A percentile compares a stretch with the other conserved stretches of the same genome.
phyloP scores from a whole-genome alignment of 2,329 filamentous ascomycete species.

The Botrytis hyacinthi region DNA sequence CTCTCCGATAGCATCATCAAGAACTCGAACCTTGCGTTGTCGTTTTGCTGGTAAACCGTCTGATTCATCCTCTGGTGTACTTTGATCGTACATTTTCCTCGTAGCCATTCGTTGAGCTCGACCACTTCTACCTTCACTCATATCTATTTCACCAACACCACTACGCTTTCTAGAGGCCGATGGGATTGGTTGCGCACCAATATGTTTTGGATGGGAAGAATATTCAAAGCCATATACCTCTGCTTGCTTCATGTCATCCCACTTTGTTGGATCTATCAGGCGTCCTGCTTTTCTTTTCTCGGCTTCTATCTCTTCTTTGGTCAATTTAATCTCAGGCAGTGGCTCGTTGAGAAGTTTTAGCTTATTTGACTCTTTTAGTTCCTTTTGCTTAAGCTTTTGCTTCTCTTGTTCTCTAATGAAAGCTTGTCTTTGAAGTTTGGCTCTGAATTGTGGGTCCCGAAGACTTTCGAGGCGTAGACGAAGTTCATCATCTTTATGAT shows the following conservation, averaged over 20 bases:
- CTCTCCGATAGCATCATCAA: conserved; percentile 27
- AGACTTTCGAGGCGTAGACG: conserved; percentile 21
- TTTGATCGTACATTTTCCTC: conserved; percentile 31
- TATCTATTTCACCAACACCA: conserved; percentile 19
- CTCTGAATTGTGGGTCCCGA: conserved; percentile 23
- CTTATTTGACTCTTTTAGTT: conserved; percentile 14
- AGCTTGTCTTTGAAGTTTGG: conserved; percentile 20
- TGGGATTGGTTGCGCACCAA: conserved; percentile 56
- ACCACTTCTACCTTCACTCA: conserved; percentile 29
- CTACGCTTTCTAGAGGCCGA: conserved; percentile 22
- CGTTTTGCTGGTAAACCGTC: conserved; percentile 35
- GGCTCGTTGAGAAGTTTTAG: conserved; percentile 30
- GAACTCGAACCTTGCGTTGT: conserved; percentile 29
- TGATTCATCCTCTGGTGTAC: conserved; percentile 31
- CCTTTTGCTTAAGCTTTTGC: conserved; percentile 6
- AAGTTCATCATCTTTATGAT: conserved; percentile 11
- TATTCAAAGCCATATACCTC: conserved; percentile 61
- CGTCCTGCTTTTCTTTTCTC: conserved; percentile 32
- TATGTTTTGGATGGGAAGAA: conserved; percentile 55
- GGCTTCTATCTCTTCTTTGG: conserved; percentile 31
- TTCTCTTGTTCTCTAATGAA: conserved; percentile 14
- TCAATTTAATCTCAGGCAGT: conserved; percentile 26
- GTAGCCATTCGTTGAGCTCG: conserved; percentile 31
- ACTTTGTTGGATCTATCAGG: conserved; percentile 32
- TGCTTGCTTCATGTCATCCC: conserved; percentile 51